Percentiles rank a stretch among this genome's conserved stretches.
These are phyloP conservation scores for Chionographis japonica DNA, from an alignment of 106 monocot genomes.

Conservation along the genomic window DNA sequence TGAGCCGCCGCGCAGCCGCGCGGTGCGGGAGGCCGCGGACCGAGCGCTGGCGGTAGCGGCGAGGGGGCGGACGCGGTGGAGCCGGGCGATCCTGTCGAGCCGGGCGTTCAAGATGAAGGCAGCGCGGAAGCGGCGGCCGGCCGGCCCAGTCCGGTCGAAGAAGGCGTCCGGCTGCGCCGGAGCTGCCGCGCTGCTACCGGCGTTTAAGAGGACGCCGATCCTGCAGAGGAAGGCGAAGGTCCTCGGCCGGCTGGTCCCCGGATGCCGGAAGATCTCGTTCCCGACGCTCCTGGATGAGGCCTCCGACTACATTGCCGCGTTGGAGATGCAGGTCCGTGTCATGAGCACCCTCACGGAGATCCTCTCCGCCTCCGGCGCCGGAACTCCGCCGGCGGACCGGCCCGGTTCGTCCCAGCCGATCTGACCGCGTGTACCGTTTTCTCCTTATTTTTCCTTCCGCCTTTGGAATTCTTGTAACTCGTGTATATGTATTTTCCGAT, in stretches of 20 bases:
- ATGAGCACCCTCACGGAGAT: constrained; percentile 59
- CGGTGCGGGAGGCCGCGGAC: constrained; percentile 77
- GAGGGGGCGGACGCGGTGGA: constrained; percentile 79
- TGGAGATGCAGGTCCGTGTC: constrained; percentile 90
- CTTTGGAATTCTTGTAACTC: too few relatives aligned
- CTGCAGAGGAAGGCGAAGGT: constrained; percentile 49
- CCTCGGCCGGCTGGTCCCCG: constrained; percentile 75
- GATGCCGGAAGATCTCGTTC: constrained; percentile 71
- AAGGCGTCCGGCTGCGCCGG: background rate
- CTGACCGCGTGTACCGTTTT: too few relatives aligned
- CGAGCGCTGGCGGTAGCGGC: constrained; percentile 69
- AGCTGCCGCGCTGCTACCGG: background rate
- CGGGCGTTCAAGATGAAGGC: constrained; percentile 20
- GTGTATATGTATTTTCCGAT: too few relatives aligned
- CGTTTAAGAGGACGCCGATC: constrained; percentile 9
- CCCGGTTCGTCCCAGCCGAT: background rate
- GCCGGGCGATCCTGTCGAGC: constrained; percentile 73
- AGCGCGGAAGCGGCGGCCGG: constrained; percentile 1
- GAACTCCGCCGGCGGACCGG: background rate
- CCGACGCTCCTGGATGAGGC: constrained; percentile 71
- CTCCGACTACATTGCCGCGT: constrained; percentile 84
- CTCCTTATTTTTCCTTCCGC: too few relatives aligned
- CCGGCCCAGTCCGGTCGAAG: background rate
- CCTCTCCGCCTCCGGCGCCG: constrained; percentile 29
- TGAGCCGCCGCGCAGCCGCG: constrained; percentile 32